Conservation (phyloP, 805 yeast species). For the Barnettozyma sucrosica region DNA sequence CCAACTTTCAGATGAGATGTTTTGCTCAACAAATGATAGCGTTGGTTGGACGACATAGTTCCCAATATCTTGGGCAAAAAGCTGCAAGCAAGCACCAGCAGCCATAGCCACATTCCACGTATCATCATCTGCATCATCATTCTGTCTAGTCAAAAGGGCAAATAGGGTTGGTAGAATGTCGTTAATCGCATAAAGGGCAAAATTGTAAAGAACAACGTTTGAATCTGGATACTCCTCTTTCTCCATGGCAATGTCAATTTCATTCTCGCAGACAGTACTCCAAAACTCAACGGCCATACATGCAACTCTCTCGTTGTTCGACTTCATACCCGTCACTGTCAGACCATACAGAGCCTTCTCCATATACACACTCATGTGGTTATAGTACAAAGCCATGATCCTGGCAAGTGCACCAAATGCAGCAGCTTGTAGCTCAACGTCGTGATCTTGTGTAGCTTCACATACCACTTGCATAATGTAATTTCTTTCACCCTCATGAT, state of each 20-base stretch:
- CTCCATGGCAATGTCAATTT: conserved; percentile 70
- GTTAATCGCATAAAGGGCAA: conserved; percentile 76
- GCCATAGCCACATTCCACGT: conserved; percentile 99
- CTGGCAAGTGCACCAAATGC: conserved; percentile 94
- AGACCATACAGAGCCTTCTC: conserved; percentile 90
- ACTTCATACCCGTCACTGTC: conserved; percentile 89
- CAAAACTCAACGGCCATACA: conserved; percentile 99
- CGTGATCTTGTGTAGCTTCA: conserved; percentile 93
- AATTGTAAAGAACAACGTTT: conserved; percentile 56
- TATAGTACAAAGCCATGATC: conserved; percentile 85
- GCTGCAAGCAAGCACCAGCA: conserved; percentile 93
- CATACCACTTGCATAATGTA: conserved; percentile 98
- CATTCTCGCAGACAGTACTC: conserved; percentile 99
- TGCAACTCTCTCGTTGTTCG: conserved; percentile 75
- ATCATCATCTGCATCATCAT: conserved; percentile 91
- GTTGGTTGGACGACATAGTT: conserved; percentile 83
- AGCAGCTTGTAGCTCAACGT: conserved; percentile 79
- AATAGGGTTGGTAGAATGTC: conserved; percentile 87
- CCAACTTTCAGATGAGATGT: conserved; percentile 64
- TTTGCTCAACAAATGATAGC: conserved; percentile 72
- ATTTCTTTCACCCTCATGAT: conserved; percentile 90
- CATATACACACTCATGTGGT: conserved; percentile 91
- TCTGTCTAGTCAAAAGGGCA: conserved; percentile 74
- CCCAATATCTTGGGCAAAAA: conserved; percentile 88
- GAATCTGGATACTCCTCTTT: conserved; percentile 55